phyloP scores from a whole-genome alignment of 345 rosid species.

The Psidium guajava region DNA sequence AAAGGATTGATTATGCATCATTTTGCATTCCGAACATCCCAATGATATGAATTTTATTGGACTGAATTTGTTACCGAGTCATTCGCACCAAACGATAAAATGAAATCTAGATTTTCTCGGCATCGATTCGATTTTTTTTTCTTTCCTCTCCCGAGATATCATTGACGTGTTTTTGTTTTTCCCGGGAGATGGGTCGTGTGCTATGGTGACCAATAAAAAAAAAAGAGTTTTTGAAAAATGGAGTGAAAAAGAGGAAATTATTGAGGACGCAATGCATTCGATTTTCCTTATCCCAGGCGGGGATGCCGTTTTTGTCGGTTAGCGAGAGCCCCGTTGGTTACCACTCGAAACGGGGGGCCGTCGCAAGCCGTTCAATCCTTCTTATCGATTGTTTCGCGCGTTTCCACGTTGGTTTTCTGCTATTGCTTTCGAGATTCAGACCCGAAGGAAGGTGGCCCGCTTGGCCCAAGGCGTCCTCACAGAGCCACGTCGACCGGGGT shows the following conservation, averaged over 20 bases:
- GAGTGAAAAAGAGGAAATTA: neutral
- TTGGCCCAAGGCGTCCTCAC: neutral
- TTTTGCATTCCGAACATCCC: neutral
- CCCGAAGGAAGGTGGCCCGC: neutral
- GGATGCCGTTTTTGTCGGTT: neutral
- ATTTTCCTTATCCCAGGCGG: neutral
- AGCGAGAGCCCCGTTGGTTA: neutral
- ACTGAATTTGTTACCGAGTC: neutral
- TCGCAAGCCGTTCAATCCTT: neutral
- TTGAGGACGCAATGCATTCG: neutral
- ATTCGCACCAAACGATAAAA: neutral
- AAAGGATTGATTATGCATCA: rapidly evolving
- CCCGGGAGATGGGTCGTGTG: neutral
- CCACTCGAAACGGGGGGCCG: neutral
- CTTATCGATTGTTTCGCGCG: neutral
- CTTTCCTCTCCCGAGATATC: too few relatives aligned
- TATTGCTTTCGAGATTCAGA: neutral
- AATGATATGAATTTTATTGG: neutral
- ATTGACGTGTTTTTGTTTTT: neutral
- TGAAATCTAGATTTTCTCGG: neutral
- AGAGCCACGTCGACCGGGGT: neutral
- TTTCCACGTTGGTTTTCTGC: neutral
- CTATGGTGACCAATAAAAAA: neutral
- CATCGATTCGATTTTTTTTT: neutral
- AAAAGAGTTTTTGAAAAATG: neutral